Evolutionary conservation across 1,139 yeast species (phyloP), one percentile per base, ranked within the genome.

Genomic region (Candida tetrigidarum): DNA sequence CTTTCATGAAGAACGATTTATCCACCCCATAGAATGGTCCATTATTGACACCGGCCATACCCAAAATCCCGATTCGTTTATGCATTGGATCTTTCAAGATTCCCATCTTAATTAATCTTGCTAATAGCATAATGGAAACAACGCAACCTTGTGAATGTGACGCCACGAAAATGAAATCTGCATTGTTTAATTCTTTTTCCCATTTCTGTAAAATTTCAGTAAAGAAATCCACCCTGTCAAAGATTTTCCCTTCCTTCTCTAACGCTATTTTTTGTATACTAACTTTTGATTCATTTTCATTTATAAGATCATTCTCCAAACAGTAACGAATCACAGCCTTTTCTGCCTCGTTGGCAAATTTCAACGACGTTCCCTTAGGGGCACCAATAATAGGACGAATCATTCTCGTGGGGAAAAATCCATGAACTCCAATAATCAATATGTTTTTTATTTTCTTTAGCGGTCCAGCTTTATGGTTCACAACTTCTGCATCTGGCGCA

Each of bases 61-160:
- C 95, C 41, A 93, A 67, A 19, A 93, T 71, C 0, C 95, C 91
- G 16, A 91, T 75, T 35, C 80, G 69, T 55, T 84, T 83, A 27
- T 63, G 63, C 15, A 66, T 64, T 1, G 75, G 69, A 44, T 69
- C 66, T 53, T 71, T 72, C 15, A 90, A 77, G 20, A 87, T 74
- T 0, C 93, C 96, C 52, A 81, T 76, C 50, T 80, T 84, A 7
- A 93, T 78, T 37, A 93, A 71, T 52, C 80, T 76, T 0, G 96
- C 88, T 27, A 91, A 67, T 25, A 93, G 63, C 39, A 90, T 85
- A 1, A 90, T 83, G 1, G 96, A 83, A 0, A 93, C 98, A 0
- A 96, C 97, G 44, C 95, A 85, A 0, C 99, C 98, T 64, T 93
- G 99, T 0, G 97, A 90, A 66, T 93, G 99, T 0, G 96, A 83